Evolutionary conservation across 1,139 yeast genomes (phyloP).

Genomic region (Taiozyma sp.): DNA sequence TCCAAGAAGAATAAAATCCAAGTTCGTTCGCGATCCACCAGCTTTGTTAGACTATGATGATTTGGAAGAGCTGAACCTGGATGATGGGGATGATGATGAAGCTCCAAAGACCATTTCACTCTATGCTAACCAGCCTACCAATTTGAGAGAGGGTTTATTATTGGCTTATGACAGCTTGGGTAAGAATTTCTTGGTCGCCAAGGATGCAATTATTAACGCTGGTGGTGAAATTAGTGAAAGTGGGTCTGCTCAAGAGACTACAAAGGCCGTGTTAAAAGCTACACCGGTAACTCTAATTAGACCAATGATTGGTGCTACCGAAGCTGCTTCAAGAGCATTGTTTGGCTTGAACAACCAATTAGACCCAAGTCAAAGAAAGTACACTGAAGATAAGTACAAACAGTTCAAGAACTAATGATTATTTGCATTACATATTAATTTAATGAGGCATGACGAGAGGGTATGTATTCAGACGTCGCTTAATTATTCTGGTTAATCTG

Average conservation of each 20-base stretch:
- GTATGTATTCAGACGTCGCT: background rate
- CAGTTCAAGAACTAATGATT: slow-evolving; percentile 7
- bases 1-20: background rate
- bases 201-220: slow-evolving; percentile 56
- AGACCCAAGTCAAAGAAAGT: slow-evolving; percentile 53
- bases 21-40: slow-evolving; percentile 6
- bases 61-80: slow-evolving; percentile 10
- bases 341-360: slow-evolving; percentile 82
- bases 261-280: slow-evolving; percentile 60
- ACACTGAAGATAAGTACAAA: slow-evolving; percentile 50
- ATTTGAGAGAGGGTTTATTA: slow-evolving; percentile 64
- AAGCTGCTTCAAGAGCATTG: slow-evolving; percentile 76
- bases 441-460: background rate
- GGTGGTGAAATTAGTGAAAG: slow-evolving; percentile 56
- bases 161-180: slow-evolving; percentile 73
- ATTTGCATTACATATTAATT: background rate
- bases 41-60: slow-evolving; percentile 16
- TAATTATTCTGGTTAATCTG: background rate
- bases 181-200: slow-evolving; percentile 62
- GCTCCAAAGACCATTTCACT: slow-evolving; percentile 57
- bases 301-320: slow-evolving; percentile 92
- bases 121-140: slow-evolving; percentile 81
- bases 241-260: slow-evolving; percentile 54
- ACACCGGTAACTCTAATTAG: slow-evolving; percentile 79
- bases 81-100: slow-evolving; percentile 34